Evolutionary conservation across 768 basidiomycete genomes (phyloP).

Genomic region (Auriscalpium vulgare): DNA sequence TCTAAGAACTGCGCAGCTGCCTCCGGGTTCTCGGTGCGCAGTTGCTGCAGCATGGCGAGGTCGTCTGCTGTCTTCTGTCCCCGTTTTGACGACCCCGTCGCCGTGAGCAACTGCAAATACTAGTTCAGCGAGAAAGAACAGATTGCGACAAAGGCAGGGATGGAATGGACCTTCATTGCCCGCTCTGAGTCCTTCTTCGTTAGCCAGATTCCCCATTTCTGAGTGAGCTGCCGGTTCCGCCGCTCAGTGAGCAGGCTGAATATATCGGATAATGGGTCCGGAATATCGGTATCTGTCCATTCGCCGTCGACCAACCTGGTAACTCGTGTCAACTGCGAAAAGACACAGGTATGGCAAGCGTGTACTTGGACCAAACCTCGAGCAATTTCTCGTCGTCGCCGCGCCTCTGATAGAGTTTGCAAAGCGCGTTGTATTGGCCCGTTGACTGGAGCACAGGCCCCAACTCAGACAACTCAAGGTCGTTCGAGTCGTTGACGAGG

Average conservation of each 20-base stretch:
- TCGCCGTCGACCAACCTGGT: slow-evolving; percentile 57
- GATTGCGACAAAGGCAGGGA: background rate
- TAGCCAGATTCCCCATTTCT: slow-evolving; percentile 80
- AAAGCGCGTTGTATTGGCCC: slow-evolving; percentile 53
- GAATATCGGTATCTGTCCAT: slow-evolving; percentile 54
- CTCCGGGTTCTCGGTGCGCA: slow-evolving; percentile 44
- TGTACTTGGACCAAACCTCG: slow-evolving; percentile 61
- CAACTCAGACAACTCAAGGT: slow-evolving; percentile 51
- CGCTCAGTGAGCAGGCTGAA: slow-evolving; percentile 47
- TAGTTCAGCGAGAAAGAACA: background rate
- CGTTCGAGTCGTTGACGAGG: slow-evolving; percentile 46
- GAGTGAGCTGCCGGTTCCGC: slow-evolving; percentile 52
- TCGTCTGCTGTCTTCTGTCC: slow-evolving; percentile 58
- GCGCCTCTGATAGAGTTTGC: slow-evolving; percentile 48
- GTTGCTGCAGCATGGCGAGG: slow-evolving; percentile 42
- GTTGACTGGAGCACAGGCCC: slow-evolving; percentile 45
- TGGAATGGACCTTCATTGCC: slow-evolving; percentile 53
- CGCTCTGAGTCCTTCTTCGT: slow-evolving; percentile 57
- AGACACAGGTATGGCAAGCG: background rate
- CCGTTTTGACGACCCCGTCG: slow-evolving; percentile 46
- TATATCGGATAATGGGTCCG: slow-evolving; percentile 56
- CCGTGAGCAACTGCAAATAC: slow-evolving; percentile 47
- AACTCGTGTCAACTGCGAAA: background rate
- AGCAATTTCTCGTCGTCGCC: slow-evolving; percentile 57
- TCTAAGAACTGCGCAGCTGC: slow-evolving; percentile 74